phyloP scores from a whole-genome alignment of 2,329 filamentous ascomycete species.

The Sphaerulina vaccinii region DNA sequence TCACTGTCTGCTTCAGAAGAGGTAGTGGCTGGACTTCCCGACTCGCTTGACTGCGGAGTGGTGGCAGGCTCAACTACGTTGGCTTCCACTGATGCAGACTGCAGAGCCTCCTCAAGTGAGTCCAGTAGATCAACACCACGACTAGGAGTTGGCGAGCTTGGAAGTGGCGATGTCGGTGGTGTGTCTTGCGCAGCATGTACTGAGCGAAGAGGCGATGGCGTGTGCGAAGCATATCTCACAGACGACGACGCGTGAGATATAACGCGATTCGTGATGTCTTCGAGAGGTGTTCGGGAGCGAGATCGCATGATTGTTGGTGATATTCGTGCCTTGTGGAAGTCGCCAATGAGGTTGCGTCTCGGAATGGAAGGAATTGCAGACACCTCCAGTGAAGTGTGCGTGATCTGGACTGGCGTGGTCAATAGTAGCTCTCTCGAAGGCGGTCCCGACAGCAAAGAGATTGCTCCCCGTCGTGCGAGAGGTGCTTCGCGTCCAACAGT shows the following conservation, averaged over 20 bases:
- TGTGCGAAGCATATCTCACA: constrained; percentile 4
- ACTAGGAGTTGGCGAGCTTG: neutral
- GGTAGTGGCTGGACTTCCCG: no score
- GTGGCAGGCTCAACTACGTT: neutral
- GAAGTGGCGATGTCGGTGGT: constrained; percentile 5
- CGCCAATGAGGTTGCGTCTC: no score
- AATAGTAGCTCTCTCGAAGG: neutral
- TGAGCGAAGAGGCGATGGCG: constrained; percentile 5
- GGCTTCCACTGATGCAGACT: neutral
- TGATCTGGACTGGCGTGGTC: neutral
- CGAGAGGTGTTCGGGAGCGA: neutral
- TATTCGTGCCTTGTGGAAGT: neutral
- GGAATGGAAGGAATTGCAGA: neutral
- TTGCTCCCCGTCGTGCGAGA: no score
- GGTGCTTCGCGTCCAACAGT: no score
- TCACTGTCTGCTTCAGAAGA: no score
- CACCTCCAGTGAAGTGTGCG: neutral
- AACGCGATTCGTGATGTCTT: neutral
- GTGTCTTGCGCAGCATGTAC: constrained; percentile 1
- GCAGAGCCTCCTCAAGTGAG: neutral
- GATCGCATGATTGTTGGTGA: no score
- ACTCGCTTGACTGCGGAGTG: no score
- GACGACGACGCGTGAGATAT: neutral
- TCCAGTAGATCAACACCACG: neutral
- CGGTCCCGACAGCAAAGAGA: neutral